These are phyloP conservation scores for Suillus hirtellus DNA, from an alignment of 768 basidiomycete species.

Conservation along the genomic window DNA sequence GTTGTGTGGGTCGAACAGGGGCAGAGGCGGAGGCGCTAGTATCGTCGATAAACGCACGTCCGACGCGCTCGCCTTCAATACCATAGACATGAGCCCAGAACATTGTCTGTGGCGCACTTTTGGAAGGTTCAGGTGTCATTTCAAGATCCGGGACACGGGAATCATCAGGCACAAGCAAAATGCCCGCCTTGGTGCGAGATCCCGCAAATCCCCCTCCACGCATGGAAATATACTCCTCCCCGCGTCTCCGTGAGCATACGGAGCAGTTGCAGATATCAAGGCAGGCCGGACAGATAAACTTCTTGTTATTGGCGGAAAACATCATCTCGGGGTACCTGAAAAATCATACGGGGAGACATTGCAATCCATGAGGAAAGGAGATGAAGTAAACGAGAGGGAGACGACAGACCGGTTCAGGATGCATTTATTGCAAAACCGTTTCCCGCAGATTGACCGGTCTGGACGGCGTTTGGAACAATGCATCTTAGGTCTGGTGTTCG, in stretches of 20 bases:
- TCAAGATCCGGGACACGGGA: background rate
- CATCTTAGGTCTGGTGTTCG: constrained; percentile 35
- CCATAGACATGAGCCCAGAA: constrained; percentile 39
- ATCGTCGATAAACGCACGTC: constrained; percentile 22
- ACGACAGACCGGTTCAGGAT: constrained; percentile 33
- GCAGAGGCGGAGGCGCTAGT: background rate
- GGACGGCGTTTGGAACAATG: constrained; percentile 27
- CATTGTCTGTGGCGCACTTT: constrained; percentile 7
- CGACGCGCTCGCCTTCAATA: constrained; percentile 28
- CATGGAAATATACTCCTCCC: constrained; percentile 45
- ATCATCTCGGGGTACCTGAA: constrained; percentile 40
- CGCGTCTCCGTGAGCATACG: constrained; percentile 42
- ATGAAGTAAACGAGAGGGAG: background rate
- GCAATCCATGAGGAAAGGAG: constrained; percentile 12
- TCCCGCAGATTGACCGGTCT: constrained; percentile 27
- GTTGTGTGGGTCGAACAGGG: background rate
- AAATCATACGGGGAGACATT: background rate
- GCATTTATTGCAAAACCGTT: constrained; percentile 38
- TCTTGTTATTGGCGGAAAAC: constrained; percentile 31
- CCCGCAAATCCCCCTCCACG: constrained; percentile 26
- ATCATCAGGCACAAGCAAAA: constrained; percentile 27
- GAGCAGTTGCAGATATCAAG: constrained; percentile 50
- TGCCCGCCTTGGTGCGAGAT: constrained; percentile 21
- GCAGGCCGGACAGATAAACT: constrained; percentile 49
- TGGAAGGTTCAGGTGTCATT: constrained; percentile 9